Percentiles rank a stretch among this genome's conserved stretches.
Evolutionary conservation across 2,329 filamentous ascomycete species (phyloP).

Genomic region (Hypoxylon sp.): DNA sequence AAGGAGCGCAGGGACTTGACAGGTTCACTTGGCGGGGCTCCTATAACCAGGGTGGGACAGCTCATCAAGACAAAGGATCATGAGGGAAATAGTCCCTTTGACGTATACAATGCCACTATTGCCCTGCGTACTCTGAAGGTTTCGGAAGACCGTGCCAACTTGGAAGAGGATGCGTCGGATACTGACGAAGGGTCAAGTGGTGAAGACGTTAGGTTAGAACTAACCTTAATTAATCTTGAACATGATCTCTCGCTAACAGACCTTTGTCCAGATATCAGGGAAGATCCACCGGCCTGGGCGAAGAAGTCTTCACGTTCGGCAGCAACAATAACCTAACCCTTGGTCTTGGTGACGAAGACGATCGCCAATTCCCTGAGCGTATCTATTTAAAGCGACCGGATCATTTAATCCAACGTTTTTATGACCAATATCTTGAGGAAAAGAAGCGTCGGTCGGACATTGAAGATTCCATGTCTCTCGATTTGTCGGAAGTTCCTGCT

Average conservation of each 20-base stretch:
- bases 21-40: slow-evolving; percentile 71
- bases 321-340: slow-evolving; percentile 96
- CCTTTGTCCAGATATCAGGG: slow-evolving; percentile 48
- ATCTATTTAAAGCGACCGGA: slow-evolving; percentile 82
- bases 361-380: slow-evolving; percentile 92
- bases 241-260: slow-evolving; percentile 48
- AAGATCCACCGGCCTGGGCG: slow-evolving; percentile 65
- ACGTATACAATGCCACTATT: slow-evolving; percentile 91
- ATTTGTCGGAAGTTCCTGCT: slow-evolving; percentile 74
- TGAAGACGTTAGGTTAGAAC: slow-evolving; percentile 48
- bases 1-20: slow-evolving; percentile 78
- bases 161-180: slow-evolving; percentile 70
- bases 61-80: slow-evolving; percentile 96
- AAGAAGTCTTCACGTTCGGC: slow-evolving; percentile 93
- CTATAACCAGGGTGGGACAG: slow-evolving; percentile 75
- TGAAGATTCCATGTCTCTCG: slow-evolving; percentile 54
- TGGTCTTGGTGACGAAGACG: slow-evolving; percentile 94
- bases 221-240: slow-evolving; percentile 40
- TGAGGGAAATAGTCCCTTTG: slow-evolving; percentile 94
- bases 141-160: slow-evolving; percentile 51
- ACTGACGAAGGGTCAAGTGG: slow-evolving; percentile 65
- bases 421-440: slow-evolving; percentile 75
- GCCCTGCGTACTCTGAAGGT: slow-evolving; percentile 77
- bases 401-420: slow-evolving; percentile 80
- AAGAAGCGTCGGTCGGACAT: slow-evolving; percentile 50